These are phyloP conservation scores for Mycena leptocephala DNA, from an alignment of 768 basidiomycete species.

Conservation along the genomic window DNA sequence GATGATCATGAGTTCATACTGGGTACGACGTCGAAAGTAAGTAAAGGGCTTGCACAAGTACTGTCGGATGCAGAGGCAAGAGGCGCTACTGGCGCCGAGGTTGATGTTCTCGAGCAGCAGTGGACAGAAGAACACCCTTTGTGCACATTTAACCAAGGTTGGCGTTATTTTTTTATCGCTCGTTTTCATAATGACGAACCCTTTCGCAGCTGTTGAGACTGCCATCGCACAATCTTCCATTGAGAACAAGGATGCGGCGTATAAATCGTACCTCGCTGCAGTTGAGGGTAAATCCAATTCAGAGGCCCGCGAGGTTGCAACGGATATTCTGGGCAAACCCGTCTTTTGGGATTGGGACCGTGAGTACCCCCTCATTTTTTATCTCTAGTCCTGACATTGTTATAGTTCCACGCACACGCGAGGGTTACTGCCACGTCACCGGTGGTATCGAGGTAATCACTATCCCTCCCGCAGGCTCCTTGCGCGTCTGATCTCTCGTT, in stretches of 20 bases:
- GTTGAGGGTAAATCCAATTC: conserved; percentile 78
- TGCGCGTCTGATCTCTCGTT: not conserved
- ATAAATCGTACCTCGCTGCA: conserved; percentile 72
- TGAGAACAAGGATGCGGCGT: conserved; percentile 68
- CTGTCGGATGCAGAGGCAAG: conserved; percentile 77
- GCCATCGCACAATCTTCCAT: conserved; percentile 69
- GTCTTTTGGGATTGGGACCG: conserved; percentile 95
- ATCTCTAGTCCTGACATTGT: conserved; percentile 3
- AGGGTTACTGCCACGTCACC: conserved; percentile 93
- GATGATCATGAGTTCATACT: conserved; percentile 87
- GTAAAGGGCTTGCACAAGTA: conserved; percentile 76
- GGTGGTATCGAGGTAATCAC: conserved; percentile 78
- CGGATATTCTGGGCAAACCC: conserved; percentile 77
- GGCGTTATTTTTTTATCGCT: not conserved
- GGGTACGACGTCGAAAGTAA: conserved; percentile 68
- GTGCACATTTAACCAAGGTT: conserved; percentile 90
- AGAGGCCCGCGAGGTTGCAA: conserved; percentile 82
- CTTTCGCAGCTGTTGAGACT: conserved; percentile 68
- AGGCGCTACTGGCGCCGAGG: conserved; percentile 76
- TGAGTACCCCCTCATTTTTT: conserved; percentile 53
- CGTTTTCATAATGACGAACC: not conserved
- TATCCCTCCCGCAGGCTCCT: not conserved
- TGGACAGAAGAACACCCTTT: conserved; percentile 82
- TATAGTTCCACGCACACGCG: conserved; percentile 87
- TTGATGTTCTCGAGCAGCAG: conserved; percentile 81